A percentile compares a stretch with the other conserved stretches of the same genome.
Conservation (phyloP, 2,329 filamentous ascomycete species). For the Penicillium polonicum region DNA sequence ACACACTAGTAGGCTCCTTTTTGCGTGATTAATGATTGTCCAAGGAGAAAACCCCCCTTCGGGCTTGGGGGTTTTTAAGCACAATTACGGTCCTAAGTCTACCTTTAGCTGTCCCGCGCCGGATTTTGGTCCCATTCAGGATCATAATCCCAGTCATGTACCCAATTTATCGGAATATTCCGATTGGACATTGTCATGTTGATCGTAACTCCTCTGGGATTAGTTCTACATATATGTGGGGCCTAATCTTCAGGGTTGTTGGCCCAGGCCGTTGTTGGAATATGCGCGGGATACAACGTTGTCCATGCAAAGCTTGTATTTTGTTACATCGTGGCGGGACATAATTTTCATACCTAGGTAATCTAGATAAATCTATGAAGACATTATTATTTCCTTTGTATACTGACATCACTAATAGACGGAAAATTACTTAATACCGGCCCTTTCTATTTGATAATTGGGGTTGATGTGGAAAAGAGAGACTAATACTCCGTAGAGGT, state of each 20-base stretch:
- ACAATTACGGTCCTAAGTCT: background rate
- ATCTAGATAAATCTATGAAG: background rate
- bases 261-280: too few relatives aligned
- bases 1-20: background rate
- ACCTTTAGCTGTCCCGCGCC: background rate
- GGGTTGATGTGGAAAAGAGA: background rate
- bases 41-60: background rate
- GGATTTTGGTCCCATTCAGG: background rate
- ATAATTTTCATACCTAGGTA: background rate
- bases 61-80: background rate
- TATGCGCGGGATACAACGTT: background rate
- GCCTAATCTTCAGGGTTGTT: too few relatives aligned
- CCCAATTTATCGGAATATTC: background rate
- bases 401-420: background rate
- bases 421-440: background rate
- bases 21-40: background rate
- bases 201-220: background rate
- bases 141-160: background rate
- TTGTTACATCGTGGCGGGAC: background rate
- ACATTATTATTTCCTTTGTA: background rate
- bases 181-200: background rate
- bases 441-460: background rate
- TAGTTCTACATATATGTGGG: background rate
- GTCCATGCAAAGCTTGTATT: background rate
- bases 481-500: background rate